Evolutionary conservation across 2,329 filamentous ascomycete genomes (phyloP), one percentile per base, ranked within the genome.

Genomic region (Cladophialophora chaetospira): DNA sequence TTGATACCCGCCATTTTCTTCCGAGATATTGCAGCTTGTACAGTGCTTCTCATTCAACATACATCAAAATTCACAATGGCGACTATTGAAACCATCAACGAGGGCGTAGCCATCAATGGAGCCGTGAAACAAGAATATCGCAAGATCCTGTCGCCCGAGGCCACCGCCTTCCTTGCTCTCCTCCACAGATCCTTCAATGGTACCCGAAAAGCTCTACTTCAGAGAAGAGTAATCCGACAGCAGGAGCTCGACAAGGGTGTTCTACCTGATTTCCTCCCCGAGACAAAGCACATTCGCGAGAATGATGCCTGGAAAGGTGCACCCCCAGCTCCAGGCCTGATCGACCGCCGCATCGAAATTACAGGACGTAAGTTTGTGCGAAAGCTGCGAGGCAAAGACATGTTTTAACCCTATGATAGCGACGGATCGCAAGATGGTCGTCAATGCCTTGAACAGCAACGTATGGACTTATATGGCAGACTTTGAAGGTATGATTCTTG

Each of bases 381-480:
- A 44, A 13, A 13, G 1, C 11, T 11, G 10, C 5, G 42, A 26
- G 10, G 23, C 15, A 9, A 23, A 4, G 11, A 10, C 36, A 8
- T 6, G 26, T 3, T 13, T 23, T 44, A 23, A 44, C 42, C 21
- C 15, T 44, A 10, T 23, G 15, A 19, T 8, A 44, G 42, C 94
- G 1, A 97, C 92, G 5, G 94, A 97, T 76, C 84, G 94, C 66
- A 99, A 97, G 83, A 99, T 99, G 94, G 91, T 97, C 45, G 90
- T 97, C 62, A 99, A 99, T 73, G 94, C 94, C 8, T 72, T 97
- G 72, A 99, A 97, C 75, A 88, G 93, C 43, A 84, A 97, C 69
- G 94, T 97, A 21, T 97, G 89, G 88, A 97, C 93, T 55, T 99
- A 97, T 71, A 99, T 99, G 94, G 94, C 94, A 45, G 94, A 99